Percentiles rank a stretch among this genome's conserved stretches.
phyloP scores from a whole-genome alignment of 148 eudicot genomes.

The Rhododendron henanense region DNA sequence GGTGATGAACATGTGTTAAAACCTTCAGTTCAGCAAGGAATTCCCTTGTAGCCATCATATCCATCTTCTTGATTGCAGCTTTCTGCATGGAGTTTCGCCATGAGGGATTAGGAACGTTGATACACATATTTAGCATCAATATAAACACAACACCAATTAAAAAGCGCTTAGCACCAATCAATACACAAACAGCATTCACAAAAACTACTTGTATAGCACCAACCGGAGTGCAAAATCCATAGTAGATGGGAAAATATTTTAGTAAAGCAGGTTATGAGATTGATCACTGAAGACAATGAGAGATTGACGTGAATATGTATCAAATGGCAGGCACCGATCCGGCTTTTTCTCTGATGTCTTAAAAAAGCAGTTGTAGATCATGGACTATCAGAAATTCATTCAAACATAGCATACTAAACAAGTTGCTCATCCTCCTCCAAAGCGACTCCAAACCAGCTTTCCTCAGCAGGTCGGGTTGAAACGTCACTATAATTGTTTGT shows the following conservation, averaged over 20 bases:
- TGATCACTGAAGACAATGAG: not conserved
- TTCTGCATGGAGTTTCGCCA: constrained; percentile 40
- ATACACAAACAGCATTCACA: not conserved
- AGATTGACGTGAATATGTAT: not conserved
- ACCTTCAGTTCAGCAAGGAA: constrained; percentile 92
- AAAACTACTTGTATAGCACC: not conserved
- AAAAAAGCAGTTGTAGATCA: not conserved
- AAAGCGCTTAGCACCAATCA: not conserved
- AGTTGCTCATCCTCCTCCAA: not conserved
- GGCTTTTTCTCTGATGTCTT: not conserved
- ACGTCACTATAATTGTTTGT: not conserved
- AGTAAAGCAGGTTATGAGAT: not conserved
- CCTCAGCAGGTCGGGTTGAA: not conserved
- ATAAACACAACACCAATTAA: not conserved
- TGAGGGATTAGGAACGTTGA: not conserved
- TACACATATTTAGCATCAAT: not conserved
- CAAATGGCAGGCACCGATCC: not conserved
- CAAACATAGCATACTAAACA: not conserved
- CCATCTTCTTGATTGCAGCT: constrained; percentile 98
- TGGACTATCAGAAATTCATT: not conserved
- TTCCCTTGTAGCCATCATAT: constrained; percentile 84
- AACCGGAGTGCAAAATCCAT: not conserved
- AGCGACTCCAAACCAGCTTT: not conserved
- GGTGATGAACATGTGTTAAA: constrained; percentile 92
- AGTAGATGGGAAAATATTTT: not conserved